Evolutionary conservation across 768 basidiomycete species (phyloP), one percentile per base, ranked within the genome.

Genomic region (Ramaria rubella): DNA sequence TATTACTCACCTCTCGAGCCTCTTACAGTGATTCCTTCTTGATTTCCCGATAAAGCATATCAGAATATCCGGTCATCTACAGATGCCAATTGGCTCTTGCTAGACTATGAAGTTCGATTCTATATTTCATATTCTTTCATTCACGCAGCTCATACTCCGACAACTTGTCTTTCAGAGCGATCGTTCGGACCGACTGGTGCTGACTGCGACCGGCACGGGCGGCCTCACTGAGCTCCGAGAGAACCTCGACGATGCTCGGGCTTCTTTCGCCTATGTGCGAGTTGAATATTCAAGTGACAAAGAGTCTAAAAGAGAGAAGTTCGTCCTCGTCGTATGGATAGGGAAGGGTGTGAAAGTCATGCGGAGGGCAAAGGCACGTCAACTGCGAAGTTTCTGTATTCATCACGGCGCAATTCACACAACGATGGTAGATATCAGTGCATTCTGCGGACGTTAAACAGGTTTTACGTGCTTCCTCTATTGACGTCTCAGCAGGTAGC

Each of bases 401-500:
- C 54, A 58, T 40, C n/a, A 2, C 23, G 7, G 7, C 7, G 9
- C 17, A 2, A 9, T 8, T 42, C 6, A 42, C 9, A 48, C 43
- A 57, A 61, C 61, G 62, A 54, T 60, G 58, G 30, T 65, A 94
- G 92, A 88, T 95, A 65, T 95, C 94, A 58, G 93, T 97, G 3
- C 94, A 97, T 66, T 66, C 84, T 24, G 87, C 88, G 61, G 86
- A 92, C 72, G 91, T 96, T 71, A 95, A 96, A 75, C 67, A 73
- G 46, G 83, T 86, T 56, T 71, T 97, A 63, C 80, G 83, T 31
- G 63, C 64, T 58, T 94, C 78, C 73, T 90, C 90, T 51, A 86
- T 96, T 65, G 92, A 96, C 64, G 90, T 97, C 57, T 78, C 90
- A 14, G 93, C 93, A 33, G 78, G 80, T 52, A 86, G 90, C 68